A percentile compares a stretch with the other conserved stretches of the same genome.
Evolutionary conservation across 805 yeast genomes (phyloP).

Genomic region (Metschnikowia drakensbergensis): DNA sequence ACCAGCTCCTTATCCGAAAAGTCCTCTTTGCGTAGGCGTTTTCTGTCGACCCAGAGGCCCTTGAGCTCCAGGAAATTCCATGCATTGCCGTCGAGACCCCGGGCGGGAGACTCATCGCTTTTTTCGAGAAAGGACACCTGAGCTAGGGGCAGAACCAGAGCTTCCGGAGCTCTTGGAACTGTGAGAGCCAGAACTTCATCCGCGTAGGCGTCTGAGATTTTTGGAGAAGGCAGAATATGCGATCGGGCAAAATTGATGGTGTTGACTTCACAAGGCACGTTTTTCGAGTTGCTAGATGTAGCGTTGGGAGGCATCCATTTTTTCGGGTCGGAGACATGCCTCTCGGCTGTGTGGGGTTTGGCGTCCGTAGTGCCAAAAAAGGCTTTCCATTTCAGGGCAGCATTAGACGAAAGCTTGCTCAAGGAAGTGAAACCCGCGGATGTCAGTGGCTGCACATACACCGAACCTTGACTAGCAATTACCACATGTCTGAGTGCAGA

Average conservation of each 20-base stretch:
- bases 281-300: background rate
- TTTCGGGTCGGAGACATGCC: background rate
- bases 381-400: background rate
- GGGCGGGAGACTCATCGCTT: background rate
- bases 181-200: background rate
- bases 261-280: constrained; percentile 1
- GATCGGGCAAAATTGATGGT: background rate
- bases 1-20: constrained; percentile 2
- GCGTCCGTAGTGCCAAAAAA: background rate
- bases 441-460: background rate
- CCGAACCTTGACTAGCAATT: background rate
- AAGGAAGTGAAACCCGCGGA: background rate
- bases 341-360: background rate
- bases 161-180: background rate
- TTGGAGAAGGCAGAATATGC: constrained; percentile 3
- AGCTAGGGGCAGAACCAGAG: background rate
- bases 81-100: background rate
- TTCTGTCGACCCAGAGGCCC: constrained; percentile 10
- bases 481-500: background rate
- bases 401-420: background rate
- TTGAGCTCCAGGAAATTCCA: constrained; percentile 10
- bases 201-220: constrained; percentile 2
- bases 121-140: background rate
- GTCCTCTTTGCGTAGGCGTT: constrained; percentile 1
- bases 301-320: constrained; percentile 1